phyloP scores from a whole-genome alignment of 805 yeast species.

The Saturnispora halmiae region DNA sequence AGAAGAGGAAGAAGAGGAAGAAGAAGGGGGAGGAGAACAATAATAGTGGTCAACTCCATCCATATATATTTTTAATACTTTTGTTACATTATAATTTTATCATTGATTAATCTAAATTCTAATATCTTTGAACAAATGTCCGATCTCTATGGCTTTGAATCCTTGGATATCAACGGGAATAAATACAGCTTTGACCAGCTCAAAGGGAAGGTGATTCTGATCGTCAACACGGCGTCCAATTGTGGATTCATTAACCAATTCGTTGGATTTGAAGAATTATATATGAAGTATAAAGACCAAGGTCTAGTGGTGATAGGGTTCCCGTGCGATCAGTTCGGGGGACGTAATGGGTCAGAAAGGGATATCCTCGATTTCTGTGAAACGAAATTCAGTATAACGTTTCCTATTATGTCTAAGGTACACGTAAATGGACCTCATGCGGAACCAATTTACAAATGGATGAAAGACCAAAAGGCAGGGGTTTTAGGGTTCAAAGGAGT shows the following conservation, averaged over 20 bases:
- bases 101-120: background rate
- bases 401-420: conserved; percentile 79
- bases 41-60: too few relatives aligned
- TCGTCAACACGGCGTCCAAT: conserved; percentile 85
- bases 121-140: conserved; percentile 31
- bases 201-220: conserved; percentile 73
- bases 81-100: background rate
- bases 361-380: conserved; percentile 71
- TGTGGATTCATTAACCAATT: conserved; percentile 75
- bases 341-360: conserved; percentile 58
- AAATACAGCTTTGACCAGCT: conserved; percentile 50
- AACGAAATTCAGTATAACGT: conserved; percentile 77
- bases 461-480: conserved; percentile 56
- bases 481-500: conserved; percentile 59
- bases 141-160: conserved; percentile 57
- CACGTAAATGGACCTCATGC: conserved; percentile 81
- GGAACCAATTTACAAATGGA: conserved; percentile 72
- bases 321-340: conserved; percentile 87
- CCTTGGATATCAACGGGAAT: conserved; percentile 49
- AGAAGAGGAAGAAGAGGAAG: background rate
- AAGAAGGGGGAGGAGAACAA: background rate
- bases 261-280: conserved; percentile 56
- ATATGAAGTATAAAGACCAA: conserved; percentile 50
- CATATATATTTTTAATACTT: too few relatives aligned
- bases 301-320: conserved; percentile 70